Conservation (phyloP, 495 filamentous ascomycete species). For the Staphylotrichum tortipilum region DNA sequence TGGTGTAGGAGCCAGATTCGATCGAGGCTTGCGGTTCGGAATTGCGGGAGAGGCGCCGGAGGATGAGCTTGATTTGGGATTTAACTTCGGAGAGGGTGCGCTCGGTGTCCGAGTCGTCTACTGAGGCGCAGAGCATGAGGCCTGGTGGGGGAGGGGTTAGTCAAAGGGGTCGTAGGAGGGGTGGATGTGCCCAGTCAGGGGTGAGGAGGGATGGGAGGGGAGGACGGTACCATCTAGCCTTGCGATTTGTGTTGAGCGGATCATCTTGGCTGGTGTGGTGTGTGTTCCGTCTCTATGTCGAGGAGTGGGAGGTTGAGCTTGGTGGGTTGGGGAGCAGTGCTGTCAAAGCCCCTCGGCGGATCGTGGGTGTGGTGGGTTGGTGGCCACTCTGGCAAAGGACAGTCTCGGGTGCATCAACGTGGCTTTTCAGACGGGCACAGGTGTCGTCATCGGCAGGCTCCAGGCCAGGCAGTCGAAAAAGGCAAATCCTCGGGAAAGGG, state of each 20-base stretch:
- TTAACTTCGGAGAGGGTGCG: conserved; percentile 80
- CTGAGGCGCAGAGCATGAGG: conserved; percentile 87
- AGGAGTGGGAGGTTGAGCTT: no score
- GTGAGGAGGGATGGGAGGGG: neutral
- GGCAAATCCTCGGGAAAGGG: neutral
- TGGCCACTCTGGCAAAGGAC: neutral
- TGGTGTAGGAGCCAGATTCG: conserved; percentile 65
- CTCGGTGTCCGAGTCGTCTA: conserved; percentile 63
- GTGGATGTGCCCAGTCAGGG: no score
- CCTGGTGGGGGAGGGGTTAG: conserved; percentile 43
- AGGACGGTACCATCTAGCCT: conserved; percentile 70
- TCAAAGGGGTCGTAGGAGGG: neutral
- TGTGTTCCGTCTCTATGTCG: no score
- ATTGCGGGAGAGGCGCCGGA: conserved; percentile 76
- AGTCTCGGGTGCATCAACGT: neutral
- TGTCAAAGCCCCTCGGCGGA: neutral
- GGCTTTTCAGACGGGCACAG: neutral
- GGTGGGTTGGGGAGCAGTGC: neutral
- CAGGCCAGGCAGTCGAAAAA: neutral
- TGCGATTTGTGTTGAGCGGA: conserved; percentile 89
- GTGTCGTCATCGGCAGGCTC: conserved; percentile 1
- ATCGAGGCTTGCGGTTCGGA: conserved; percentile 87
- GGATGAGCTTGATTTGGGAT: conserved; percentile 77
- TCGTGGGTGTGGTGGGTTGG: no score
- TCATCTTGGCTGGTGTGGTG: conserved; percentile 49